A percentile compares a stretch with the other conserved stretches of the same genome.
phyloP scores from a whole-genome alignment of 164 flowering plant genomes.

The Vitis cinerea region DNA sequence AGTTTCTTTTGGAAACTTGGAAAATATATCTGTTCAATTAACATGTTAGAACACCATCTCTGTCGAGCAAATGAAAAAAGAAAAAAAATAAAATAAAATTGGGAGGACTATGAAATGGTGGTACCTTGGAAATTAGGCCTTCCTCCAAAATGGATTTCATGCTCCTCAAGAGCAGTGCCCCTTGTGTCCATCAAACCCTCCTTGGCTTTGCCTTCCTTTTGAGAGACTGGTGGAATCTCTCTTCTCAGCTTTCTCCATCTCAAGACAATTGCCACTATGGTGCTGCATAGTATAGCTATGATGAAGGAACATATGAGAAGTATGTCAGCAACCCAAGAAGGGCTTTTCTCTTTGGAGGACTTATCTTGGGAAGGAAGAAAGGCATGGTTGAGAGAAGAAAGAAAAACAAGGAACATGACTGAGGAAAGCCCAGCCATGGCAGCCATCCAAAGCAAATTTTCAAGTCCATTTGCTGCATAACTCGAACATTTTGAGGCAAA shows the following conservation, averaged over 20 bases:
- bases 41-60: conserved; percentile 4
- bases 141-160: conserved; percentile 62
- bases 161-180: conserved; percentile 32
- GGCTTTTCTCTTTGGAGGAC: conserved; percentile 39
- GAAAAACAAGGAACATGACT: conserved; percentile 45
- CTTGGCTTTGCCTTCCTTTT: conserved; percentile 18
- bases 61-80: no score
- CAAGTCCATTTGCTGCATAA: conserved; percentile 39
- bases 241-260: conserved; percentile 48
- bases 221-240: conserved; percentile 20
- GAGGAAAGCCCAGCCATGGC: conserved; percentile 39
- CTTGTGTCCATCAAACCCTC: conserved; percentile 22
- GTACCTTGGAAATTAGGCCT: conserved; percentile 81
- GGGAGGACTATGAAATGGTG: neutral
- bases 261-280: conserved; percentile 30
- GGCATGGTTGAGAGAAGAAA: conserved; percentile 43
- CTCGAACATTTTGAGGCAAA: conserved; percentile 32
- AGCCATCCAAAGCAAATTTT: conserved; percentile 48
- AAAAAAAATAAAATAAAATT: neutral
- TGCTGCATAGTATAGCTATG: conserved; percentile 38
- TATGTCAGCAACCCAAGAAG: conserved; percentile 64
- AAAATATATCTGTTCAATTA: conserved; percentile 48
- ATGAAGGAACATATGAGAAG: conserved; percentile 53
- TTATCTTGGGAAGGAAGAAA: conserved; percentile 34
- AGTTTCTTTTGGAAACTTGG: conserved; percentile 34